Evolutionary conservation across 2,329 filamentous ascomycete genomes (phyloP), one percentile per base, ranked within the genome.

Genomic region (Teratosphaeria zuluensis): DNA sequence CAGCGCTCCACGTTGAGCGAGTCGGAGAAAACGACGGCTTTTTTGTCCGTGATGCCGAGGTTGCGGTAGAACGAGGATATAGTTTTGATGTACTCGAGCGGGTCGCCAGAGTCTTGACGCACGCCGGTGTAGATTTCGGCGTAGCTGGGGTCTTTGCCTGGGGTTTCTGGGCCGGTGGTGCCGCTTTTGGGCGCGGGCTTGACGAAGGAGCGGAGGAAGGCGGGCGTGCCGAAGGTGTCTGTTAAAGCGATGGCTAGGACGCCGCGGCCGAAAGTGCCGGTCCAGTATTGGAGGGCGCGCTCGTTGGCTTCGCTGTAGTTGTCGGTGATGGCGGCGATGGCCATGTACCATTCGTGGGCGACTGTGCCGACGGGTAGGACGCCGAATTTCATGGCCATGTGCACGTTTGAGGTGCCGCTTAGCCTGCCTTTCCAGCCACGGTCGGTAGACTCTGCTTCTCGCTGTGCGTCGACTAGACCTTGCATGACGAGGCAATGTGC

Each of bases 291-390:
- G 65, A 99, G 77, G 0, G 90, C 92, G 63, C 87, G 81, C 72
- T 95, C 90, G 42, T 92, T 95, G 2, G 94, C 92, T 62, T 82
- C 80, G 65, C 84, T 82, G 71, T 99, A 99, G 74, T 96, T 84
- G 62, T 90, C 82, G 4, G 87, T 89, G 66, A 96, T 90, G 46
- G 94, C 92, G 0, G 94, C 94, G 62, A 95, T 92, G 51, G 90
- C 92, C 94, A 99, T 99, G 78, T 96, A 97, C 94, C 94, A 99
- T 76, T 99, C 94, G 70, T 99, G 94, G 0, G 94, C 94, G 1
- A 90, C 86, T 0, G 94, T 99, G 4, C 94, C 94, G 12, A 97
- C 83, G 0, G 94, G 91, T 3, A 84, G 77, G 53, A 96, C 84
- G 52, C 84, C 85, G 74, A 95, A 92, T 68, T 90, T 88, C 90